A percentile compares a stretch with the other conserved stretches of the same genome.
Evolutionary conservation across 1,284 basidiomycete species (phyloP).

Genomic region (Coniferiporia weirii): DNA sequence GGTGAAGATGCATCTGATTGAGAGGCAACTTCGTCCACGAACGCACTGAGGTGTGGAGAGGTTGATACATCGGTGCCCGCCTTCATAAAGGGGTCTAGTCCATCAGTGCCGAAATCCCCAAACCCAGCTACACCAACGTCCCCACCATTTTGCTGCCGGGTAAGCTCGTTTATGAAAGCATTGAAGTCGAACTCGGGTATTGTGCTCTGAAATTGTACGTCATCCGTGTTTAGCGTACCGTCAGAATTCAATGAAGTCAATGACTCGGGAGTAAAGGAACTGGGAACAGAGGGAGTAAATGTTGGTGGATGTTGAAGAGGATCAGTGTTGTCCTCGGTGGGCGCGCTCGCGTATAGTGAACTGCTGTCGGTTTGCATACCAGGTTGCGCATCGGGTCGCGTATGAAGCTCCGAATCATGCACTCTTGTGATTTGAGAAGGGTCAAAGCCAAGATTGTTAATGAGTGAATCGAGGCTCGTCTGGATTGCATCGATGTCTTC

Average conservation of each 20-base stretch:
- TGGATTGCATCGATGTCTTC: constrained; percentile 71
- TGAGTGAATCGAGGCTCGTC: constrained; percentile 66
- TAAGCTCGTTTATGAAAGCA: constrained; percentile 38
- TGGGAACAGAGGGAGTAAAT: neutral
- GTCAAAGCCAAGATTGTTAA: constrained; percentile 67
- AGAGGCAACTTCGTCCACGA: constrained; percentile 31
- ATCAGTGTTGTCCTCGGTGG: neutral
- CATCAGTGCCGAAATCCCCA: constrained; percentile 10
- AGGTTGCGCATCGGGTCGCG: too few species aligned
- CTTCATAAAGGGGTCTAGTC: neutral
- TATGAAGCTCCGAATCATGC: constrained; percentile 13
- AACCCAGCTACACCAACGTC: neutral
- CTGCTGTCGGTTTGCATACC: constrained; percentile 11
- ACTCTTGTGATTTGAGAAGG: constrained; percentile 32
- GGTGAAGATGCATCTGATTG: constrained; percentile 22
- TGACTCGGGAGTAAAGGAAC: neutral
- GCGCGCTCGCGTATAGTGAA: neutral
- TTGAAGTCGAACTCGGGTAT: constrained; percentile 43
- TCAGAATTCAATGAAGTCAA: constrained; percentile 1
- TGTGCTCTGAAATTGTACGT: neutral
- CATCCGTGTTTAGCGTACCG: neutral
- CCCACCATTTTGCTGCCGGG: constrained; percentile 18
- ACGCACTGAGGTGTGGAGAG: constrained; percentile 26
- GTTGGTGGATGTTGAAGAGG: neutral
- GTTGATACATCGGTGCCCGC: constrained; percentile 3